Evolutionary conservation across 345 rosid species (phyloP), one percentile per base, ranked within the genome.

Genomic region (Brassica nigra): DNA sequence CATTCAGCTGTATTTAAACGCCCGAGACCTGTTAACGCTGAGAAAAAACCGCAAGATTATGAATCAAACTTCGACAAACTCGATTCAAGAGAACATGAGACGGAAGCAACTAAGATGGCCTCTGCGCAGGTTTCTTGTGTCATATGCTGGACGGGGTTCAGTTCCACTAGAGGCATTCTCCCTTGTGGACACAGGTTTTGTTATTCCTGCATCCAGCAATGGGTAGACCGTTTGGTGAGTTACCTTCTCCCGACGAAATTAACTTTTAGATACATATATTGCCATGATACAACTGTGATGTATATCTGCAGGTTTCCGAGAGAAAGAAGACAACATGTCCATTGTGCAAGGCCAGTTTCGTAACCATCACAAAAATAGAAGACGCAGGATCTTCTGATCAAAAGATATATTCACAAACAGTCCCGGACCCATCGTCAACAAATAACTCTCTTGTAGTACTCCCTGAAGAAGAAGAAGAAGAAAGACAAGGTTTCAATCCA

Each of bases 171-270:
- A 81, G 99, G 97, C 67, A 73, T 91, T 61, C 84, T 95, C 84
- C 86, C 93, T 62, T 95, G 99, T 78, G 97, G 98, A 62, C 99
- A 95, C 83, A 89, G 97, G 72, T 95, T 93, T 89, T 95, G 99
- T 80, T 95, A 89, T 86, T 85, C 88, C 0, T 95, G 98, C 85
- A 95, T 95, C 84, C 86, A 87, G 69, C 65, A 84, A 31, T 93
- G 99, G 99, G 94, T 92, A 64, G 89, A 89, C 68, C 88, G 78
- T 69, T 83, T 89, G 97, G 99, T 95, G 76, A 59, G 12, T 29
- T 34, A 75, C 74, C 84, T 57, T 59, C 34, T 75, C 33, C 49
- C 23, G 62, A 39, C 73, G 69, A 54, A 58, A 27, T 0, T 14
- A 64, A 47, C 75, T 44, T 58, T n/a, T 81, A 71, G 2, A n/a